Evolutionary conservation across 768 basidiomycete genomes (phyloP).

Genomic region (Termitomyces sp.): DNA sequence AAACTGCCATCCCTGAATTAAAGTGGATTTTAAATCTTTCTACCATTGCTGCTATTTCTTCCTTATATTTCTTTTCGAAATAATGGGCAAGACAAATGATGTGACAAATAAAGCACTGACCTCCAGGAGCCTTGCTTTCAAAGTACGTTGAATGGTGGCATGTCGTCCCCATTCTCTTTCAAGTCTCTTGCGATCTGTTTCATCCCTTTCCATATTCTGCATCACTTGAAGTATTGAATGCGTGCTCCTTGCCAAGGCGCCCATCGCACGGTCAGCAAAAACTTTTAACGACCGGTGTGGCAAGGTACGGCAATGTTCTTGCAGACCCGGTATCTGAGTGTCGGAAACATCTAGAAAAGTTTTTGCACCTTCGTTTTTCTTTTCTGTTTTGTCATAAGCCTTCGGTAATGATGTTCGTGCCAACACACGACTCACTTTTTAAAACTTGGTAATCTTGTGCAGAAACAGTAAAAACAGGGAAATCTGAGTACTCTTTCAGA

Average conservation of each 20-base stretch:
- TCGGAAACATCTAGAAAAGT: neutral
- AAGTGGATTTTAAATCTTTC: neutral
- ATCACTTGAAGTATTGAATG: neutral
- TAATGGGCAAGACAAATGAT: neutral
- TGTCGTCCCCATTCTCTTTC: neutral
- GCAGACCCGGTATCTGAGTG: neutral
- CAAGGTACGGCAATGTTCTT: neutral
- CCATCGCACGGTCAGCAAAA: neutral
- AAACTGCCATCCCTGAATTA: neutral
- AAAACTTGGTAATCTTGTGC: neutral
- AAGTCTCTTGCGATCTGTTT: neutral
- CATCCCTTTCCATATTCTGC: neutral
- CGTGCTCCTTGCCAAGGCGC: neutral
- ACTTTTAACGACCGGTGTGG: neutral
- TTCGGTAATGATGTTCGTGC: neutral
- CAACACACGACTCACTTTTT: neutral
- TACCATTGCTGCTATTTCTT: neutral
- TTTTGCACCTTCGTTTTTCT: neutral
- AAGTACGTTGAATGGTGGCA: neutral
- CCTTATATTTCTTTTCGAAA: neutral
- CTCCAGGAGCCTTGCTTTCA: neutral
- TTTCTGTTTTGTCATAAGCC: neutral
- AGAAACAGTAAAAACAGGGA: slow-evolving; percentile 1
- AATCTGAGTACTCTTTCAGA: neutral
- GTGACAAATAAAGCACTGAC: neutral